Conservation (phyloP, 805 yeast genomes). For the Candida xiaguanensis region DNA sequence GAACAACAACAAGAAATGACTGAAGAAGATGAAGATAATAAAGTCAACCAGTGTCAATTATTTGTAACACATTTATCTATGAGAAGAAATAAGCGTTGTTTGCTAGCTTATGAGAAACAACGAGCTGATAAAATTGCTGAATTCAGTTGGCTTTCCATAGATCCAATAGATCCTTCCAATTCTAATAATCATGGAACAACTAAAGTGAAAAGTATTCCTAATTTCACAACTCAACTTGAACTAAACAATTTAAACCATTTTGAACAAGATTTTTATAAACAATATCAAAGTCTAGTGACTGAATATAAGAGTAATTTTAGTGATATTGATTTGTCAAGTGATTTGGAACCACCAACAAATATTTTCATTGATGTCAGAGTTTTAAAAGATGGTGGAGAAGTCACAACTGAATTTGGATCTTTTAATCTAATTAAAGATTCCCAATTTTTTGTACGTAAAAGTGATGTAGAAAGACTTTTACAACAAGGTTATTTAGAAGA, state of each 20-base stretch:
- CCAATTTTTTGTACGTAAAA: slow-evolving; percentile 89
- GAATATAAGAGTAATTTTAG: slow-evolving; percentile 76
- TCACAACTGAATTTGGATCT: slow-evolving; percentile 95
- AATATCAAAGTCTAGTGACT: slow-evolving; percentile 66
- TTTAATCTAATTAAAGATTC: slow-evolving; percentile 90
- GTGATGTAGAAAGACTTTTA: slow-evolving; percentile 89
- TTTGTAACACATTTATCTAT: slow-evolving; percentile 72
- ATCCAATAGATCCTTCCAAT: slow-evolving; percentile 27
- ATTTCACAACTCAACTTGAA: slow-evolving; percentile 24
- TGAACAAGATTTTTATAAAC: slow-evolving; percentile 75
- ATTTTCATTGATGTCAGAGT: slow-evolving; percentile 94
- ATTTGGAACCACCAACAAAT: slow-evolving; percentile 86
- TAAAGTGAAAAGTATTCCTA: slow-evolving; percentile 6
- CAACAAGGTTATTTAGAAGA: slow-evolving; percentile 92
- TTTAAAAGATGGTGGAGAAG: slow-evolving; percentile 91
- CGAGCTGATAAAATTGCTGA: slow-evolving; percentile 67
- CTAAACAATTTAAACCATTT: slow-evolving; percentile 61
- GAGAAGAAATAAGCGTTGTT: slow-evolving; percentile 85
- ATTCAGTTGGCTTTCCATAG: slow-evolving; percentile 68
- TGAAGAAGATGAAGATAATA: slow-evolving; percentile 32
- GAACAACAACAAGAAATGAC: slow-evolving; percentile 15
- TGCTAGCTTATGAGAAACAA: slow-evolving; percentile 75
- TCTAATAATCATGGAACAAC: not conserved
- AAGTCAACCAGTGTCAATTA: slow-evolving; percentile 57
- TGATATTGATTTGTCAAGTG: slow-evolving; percentile 83